Evolutionary conservation across 805 yeast genomes (phyloP).

Genomic region (Cyberlindnera suaveolens): DNA sequence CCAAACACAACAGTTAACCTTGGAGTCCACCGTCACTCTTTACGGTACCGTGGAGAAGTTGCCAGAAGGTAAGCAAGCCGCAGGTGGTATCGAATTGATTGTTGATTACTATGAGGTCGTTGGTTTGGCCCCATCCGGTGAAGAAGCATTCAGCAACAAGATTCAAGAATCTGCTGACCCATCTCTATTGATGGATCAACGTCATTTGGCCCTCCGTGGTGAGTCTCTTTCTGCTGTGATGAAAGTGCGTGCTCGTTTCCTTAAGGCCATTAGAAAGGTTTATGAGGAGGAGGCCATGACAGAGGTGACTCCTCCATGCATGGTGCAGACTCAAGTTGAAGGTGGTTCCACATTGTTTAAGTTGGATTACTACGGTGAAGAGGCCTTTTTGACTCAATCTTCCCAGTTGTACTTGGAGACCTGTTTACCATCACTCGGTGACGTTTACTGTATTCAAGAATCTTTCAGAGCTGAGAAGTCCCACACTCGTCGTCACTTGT

Average conservation of each 20-base stretch:
- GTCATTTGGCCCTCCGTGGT: slow-evolving; percentile 95
- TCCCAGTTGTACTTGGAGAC: slow-evolving; percentile 97
- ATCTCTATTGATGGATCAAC: slow-evolving; percentile 83
- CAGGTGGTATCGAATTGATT: slow-evolving; percentile 91
- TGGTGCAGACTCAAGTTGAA: slow-evolving; percentile 99
- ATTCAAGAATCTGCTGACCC: slow-evolving; percentile 94
- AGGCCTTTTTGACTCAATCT: slow-evolving; percentile 93
- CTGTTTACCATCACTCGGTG: slow-evolving; percentile 92
- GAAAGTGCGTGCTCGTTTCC: slow-evolving; percentile 85
- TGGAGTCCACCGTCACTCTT: slow-evolving; percentile 78
- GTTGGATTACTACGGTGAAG: slow-evolving; percentile 93
- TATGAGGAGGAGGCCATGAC: slow-evolving; percentile 66
- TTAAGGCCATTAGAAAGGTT: slow-evolving; percentile 69
- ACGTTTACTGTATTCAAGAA: slow-evolving; percentile 95
- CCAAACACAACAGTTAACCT: slow-evolving; percentile 75
- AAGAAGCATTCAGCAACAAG: slow-evolving; percentile 90
- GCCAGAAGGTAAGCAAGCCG: slow-evolving; percentile 96
- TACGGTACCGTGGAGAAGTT: slow-evolving; percentile 77
- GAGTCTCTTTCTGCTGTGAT: slow-evolving; percentile 88
- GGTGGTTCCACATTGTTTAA: slow-evolving; percentile 97
- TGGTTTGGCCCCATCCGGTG: slow-evolving; percentile 95
- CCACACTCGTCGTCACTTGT: slow-evolving; percentile 95
- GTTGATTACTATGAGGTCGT: slow-evolving; percentile 87
- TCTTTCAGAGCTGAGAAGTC: slow-evolving; percentile 99
- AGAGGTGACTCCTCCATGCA: slow-evolving; percentile 98